phyloP scores from a whole-genome alignment of 306 rosid genomes.

The Glycine tomentella region DNA sequence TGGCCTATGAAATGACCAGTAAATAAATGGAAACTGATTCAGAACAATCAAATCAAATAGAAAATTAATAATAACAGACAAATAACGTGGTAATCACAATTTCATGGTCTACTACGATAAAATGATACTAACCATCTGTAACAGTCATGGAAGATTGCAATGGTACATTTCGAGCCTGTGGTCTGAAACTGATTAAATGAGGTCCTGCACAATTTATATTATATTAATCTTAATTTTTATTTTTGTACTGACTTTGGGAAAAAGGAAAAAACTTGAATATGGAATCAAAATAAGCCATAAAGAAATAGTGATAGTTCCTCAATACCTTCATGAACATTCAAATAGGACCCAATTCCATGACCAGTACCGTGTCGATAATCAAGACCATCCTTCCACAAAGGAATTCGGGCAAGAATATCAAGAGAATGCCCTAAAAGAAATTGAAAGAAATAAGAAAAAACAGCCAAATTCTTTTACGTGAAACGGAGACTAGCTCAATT shows the following conservation, averaged over 20 bases:
- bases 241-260: not conserved
- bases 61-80: slow-evolving; percentile 25
- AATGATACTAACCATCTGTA: slow-evolving; percentile 82
- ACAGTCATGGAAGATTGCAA: slow-evolving; percentile 94
- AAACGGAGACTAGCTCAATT: slow-evolving; percentile 23
- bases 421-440: slow-evolving; percentile 71
- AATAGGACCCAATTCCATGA: slow-evolving; percentile 97
- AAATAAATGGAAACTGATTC: slow-evolving; percentile 31
- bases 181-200: slow-evolving; percentile 95
- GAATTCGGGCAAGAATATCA: slow-evolving; percentile 95
- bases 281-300: slow-evolving; percentile 36
- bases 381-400: slow-evolving; percentile 94
- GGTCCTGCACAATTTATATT: slow-evolving; percentile 72
- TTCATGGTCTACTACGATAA: slow-evolving; percentile 1
- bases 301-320: slow-evolving; percentile 33
- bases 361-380: slow-evolving; percentile 99
- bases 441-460: not conserved
- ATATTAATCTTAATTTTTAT: not conserved
- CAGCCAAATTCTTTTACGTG: slow-evolving; percentile 10
- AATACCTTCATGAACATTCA: slow-evolving; percentile 96
- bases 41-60: slow-evolving; percentile 1
- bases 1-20: slow-evolving; percentile 20
- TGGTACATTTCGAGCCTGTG: slow-evolving; percentile 86
- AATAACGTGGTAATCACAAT: slow-evolving; percentile 16
- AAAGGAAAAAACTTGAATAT: slow-evolving; percentile 13